Evolutionary conservation across 306 rosid species (phyloP).

Genomic region (Urtica urens): DNA sequence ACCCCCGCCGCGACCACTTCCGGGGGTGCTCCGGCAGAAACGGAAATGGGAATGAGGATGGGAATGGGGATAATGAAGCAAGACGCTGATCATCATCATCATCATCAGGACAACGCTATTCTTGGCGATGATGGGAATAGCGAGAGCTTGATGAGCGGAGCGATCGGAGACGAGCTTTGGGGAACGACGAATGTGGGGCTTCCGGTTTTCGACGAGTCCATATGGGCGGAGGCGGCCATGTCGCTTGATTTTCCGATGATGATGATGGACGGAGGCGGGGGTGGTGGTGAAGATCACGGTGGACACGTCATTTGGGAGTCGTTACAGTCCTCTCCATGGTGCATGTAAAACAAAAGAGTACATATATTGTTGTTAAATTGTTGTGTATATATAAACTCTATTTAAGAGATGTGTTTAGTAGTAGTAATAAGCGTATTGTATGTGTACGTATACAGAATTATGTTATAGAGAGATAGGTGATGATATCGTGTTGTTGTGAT

Average conservation of each 20-base stretch:
- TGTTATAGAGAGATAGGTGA: too few species aligned
- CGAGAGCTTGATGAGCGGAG: conserved; percentile 2
- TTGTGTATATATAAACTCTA: too few species aligned
- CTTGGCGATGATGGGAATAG: neutral
- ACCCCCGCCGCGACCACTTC: neutral
- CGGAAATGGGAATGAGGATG: neutral
- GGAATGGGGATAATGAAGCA: neutral
- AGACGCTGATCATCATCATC: neutral
- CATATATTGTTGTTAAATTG: too few species aligned
- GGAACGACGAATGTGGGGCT: conserved; percentile 23
- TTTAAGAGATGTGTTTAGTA: too few species aligned
- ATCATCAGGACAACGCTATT: neutral
- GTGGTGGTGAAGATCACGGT: conserved; percentile 12
- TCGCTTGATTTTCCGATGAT: conserved; percentile 41
- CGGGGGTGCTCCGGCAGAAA: neutral
- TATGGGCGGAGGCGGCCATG: conserved; percentile 71
- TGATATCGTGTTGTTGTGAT: too few species aligned
- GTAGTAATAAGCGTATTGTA: too few species aligned
- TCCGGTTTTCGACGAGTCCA: conserved; percentile 40
- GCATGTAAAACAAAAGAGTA: too few species aligned
- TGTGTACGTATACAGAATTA: too few species aligned
- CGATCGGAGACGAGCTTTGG: conserved; percentile 18
- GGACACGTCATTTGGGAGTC: conserved; percentile 31
- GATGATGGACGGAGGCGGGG: too few species aligned
- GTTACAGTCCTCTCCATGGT: conserved; percentile 40